Evolutionary conservation across 1,284 basidiomycete species (phyloP), one percentile per base, ranked within the genome.

Genomic region (Ceratobasidium sp.): DNA sequence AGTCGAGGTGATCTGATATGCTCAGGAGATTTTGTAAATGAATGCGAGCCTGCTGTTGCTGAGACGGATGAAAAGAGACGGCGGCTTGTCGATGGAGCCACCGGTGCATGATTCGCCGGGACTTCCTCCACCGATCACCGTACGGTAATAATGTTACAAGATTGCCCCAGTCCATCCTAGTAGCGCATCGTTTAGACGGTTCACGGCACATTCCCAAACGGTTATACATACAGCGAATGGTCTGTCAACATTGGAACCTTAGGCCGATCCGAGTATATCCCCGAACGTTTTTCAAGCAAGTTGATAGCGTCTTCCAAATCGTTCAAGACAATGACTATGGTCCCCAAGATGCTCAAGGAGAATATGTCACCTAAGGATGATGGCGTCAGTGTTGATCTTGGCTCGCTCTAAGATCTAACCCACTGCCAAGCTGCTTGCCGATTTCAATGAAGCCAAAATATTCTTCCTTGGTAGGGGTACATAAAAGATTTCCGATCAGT

Each of bases 61-160:
- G 73, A 6, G 64, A 55, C 7, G 40, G 28, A 12, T 64, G 39
- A 46, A 77, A 77, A 20, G 33, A n/a, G 6, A 18, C 33, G 3
- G n/a, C 73, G 12, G 63, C 51, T 58, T 77, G 20, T 20, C 46
- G 42, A n/a, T 77, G 67, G 39, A 77, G 18, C 39, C 63, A 42
- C 13, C 39, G n/a, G 26, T 66, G 15, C 63, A 77, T 67, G 42
- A 64, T 64, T 13, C 63, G 49, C 15, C 73, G 73, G 13, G 55
- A 53, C 53, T 67, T 77, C 42, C 53, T 77, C 73, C 73, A 76
- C 10, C 18, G 46, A 12, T 76, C 63, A 18, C 51, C 64, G 15
- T 63, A 56, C 13, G 51, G 46, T 26, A 67, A 23, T 15, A 76
- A 49, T 28, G 26, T 61, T 5, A 58, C 53, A 13, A 76, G 46